Conservation (phyloP, 441 rosid species). For the Geranium incanum region DNA sequence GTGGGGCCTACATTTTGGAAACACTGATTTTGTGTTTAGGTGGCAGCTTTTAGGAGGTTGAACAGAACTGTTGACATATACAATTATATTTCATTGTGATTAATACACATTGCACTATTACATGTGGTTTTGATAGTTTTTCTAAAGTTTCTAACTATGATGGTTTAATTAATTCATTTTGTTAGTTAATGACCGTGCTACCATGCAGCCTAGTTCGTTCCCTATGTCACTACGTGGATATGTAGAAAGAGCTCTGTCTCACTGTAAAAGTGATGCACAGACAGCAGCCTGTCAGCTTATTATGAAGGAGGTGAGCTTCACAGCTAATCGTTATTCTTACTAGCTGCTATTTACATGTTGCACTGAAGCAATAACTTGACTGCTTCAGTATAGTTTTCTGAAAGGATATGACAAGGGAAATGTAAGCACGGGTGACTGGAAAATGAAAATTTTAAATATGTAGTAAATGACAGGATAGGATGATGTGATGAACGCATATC, state of each 20-base stretch:
- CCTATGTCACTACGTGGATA: constrained; percentile 71
- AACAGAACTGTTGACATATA: background rate
- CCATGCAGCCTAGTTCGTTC: constrained; percentile 53
- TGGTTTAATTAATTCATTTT: background rate
- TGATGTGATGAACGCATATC: background rate
- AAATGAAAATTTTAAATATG: background rate
- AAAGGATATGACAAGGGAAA: background rate
- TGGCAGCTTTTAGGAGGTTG: background rate
- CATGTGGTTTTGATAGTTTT: background rate
- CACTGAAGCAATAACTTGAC: background rate
- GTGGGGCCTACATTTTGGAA: background rate
- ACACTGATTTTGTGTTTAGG: background rate
- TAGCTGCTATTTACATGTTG: background rate
- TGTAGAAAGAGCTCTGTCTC: constrained; percentile 82
- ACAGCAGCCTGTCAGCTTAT: constrained; percentile 57
- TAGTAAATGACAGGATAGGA: background rate
- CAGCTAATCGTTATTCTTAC: constrained; percentile 2
- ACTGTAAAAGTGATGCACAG: constrained; percentile 69
- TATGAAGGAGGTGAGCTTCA: constrained; percentile 60
- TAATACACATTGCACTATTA: background rate
- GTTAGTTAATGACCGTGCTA: constrained; percentile 1
- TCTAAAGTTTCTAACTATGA: background rate
- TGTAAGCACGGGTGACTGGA: background rate
- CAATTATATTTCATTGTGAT: background rate
- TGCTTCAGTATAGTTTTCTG: constrained; percentile 1